Evolutionary conservation across 306 rosid species (phyloP), one percentile per base, ranked within the genome.

Genomic region (Corylus americana): DNA sequence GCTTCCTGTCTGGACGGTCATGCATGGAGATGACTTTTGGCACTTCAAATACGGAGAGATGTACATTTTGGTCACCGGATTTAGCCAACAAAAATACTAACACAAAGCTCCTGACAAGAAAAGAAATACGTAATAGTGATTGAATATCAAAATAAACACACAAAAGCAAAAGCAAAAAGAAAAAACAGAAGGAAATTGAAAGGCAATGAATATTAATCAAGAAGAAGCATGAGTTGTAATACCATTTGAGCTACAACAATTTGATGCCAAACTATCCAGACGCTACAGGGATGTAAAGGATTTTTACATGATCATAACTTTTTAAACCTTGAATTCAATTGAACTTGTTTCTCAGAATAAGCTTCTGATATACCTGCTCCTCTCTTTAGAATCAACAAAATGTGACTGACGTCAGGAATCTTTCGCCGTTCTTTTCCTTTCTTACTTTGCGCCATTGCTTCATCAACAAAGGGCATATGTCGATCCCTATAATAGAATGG

Each of bases 351-450:
- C 47, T 69, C 29, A 67, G 55, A 18, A 58, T 11, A 55, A 79
- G 75, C 62, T 27, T 54, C 71, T 49, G 55, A 83, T 94, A 78
- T 87, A 93, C 98, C 86, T 88, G 87, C 98, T 92, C 73, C 95
- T 87, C 75, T 77, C 76, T 80, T 59, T 78, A 13, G 74, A 78
- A 63, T 87, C 85, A 81, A 91, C 18, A 70, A 92, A 91, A 83
- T 89, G 94, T 3, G 98, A 95, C 98, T 97, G 31, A 29, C 31
- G 31, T 29, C 31, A 29, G 31, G 31, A 29, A 29, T 29, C 31
- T 2, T 29, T 29, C 31, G 31, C 31, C 31, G 31, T 29, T 29
- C 31, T 29, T 29, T 29, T 29, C 31, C 31, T 22, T 29, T 29
- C 2, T 29, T 29, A 29, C 31, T 29, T 29, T 29, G 2, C 31